These are phyloP conservation scores for Pinus tabuliformis DNA, from an alignment of 75 land plant genomes.

Conservation along the genomic window DNA sequence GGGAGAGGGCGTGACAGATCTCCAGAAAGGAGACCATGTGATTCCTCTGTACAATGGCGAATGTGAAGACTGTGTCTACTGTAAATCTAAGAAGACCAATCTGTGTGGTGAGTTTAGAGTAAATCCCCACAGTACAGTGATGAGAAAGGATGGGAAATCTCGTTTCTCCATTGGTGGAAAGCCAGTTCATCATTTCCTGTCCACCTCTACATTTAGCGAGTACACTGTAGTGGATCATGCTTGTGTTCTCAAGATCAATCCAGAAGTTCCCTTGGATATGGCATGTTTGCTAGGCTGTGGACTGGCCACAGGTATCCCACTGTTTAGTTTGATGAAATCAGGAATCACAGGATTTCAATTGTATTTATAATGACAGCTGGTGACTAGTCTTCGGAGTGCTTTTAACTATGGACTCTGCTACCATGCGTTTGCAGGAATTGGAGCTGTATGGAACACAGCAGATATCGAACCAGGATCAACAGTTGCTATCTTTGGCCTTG, in stretches of 20 bases:
- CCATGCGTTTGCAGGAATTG: conserved; percentile 43
- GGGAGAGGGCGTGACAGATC: conserved; percentile 29
- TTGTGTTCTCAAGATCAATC: conserved; percentile 66
- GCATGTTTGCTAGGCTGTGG: conserved; percentile 78
- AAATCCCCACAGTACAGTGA: conserved; percentile 31
- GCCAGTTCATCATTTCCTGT: conserved; percentile 59
- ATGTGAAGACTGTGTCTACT: background rate
- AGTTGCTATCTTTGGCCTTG: conserved; percentile 85
- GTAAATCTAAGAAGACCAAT: conserved; percentile 53
- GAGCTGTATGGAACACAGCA: conserved; percentile 85
- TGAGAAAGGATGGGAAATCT: conserved; percentile 47
- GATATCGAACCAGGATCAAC: conserved; percentile 64
- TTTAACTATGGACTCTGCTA: background rate
- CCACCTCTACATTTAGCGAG: conserved; percentile 85
- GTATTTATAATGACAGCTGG: background rate
- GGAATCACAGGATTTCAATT: background rate
- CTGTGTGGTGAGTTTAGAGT: conserved; percentile 46
- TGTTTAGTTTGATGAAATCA: no score
- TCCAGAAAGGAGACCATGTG: background rate
- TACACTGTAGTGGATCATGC: conserved; percentile 81
- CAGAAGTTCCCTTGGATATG: conserved; percentile 49
- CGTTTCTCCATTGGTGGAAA: conserved; percentile 36
- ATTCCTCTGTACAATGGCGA: background rate
- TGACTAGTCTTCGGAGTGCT: background rate
- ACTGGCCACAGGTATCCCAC: conserved; percentile 60